Evolutionary conservation across 768 basidiomycete species (phyloP).

Genomic region (Boletus sp.): DNA sequence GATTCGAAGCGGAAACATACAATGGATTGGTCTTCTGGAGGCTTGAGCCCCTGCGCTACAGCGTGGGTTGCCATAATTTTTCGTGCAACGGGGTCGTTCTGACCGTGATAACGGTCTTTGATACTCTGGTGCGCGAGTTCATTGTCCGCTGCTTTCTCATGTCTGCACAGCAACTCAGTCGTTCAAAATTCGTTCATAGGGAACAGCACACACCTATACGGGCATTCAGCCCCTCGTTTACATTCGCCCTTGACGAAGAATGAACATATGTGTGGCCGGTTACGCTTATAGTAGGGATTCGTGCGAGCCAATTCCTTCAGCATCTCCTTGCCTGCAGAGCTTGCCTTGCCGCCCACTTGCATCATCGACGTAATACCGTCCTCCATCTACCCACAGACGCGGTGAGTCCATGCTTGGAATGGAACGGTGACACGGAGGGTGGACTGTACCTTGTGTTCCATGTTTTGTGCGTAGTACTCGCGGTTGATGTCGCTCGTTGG

Average conservation of each 20-base stretch:
- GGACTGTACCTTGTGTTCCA: constrained; percentile 67
- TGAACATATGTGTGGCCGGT: constrained; percentile 89
- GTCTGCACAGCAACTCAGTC: constrained; percentile 42
- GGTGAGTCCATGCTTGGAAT: neutral
- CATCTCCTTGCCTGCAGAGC: constrained; percentile 92
- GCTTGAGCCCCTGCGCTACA: constrained; percentile 74
- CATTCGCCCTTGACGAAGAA: constrained; percentile 97
- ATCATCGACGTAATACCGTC: constrained; percentile 61
- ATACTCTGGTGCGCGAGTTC: constrained; percentile 90
- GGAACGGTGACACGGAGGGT: neutral
- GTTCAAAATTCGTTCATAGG: neutral
- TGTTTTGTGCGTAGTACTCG: constrained; percentile 91
- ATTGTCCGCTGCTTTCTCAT: constrained; percentile 83
- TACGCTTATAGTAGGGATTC: constrained; percentile 97
- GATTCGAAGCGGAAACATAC: constrained; percentile 45
- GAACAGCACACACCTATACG: constrained; percentile 57
- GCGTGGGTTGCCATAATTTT: constrained; percentile 85
- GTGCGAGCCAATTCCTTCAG: constrained; percentile 90
- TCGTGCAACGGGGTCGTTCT: constrained; percentile 89
- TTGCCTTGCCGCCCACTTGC: constrained; percentile 53
- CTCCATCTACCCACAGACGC: constrained; percentile 49
- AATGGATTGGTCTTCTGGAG: constrained; percentile 84
- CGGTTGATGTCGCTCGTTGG: constrained; percentile 97
- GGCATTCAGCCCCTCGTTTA: constrained; percentile 86
- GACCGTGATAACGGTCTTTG: constrained; percentile 90